phyloP scores from a whole-genome alignment of 2,329 filamentous ascomycete genomes.

The Epichloe sibirici region DNA sequence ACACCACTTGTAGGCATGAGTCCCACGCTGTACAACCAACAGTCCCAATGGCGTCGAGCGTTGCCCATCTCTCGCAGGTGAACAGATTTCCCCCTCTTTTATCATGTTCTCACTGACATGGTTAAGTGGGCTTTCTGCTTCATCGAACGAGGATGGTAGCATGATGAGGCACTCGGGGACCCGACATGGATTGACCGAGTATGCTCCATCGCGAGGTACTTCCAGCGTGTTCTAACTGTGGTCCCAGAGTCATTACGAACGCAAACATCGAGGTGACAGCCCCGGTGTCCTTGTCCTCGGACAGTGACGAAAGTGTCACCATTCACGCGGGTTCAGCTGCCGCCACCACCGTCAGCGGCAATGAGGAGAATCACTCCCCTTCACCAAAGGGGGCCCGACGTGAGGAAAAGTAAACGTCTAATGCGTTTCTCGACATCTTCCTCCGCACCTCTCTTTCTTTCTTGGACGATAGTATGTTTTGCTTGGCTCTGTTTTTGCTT shows the following conservation, averaged over 20 bases:
- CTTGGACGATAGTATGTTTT: conserved; percentile 7
- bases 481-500: conserved; percentile 6
- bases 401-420: conserved; percentile 15
- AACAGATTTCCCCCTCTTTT: conserved; percentile 7
- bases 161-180: conserved; percentile 18
- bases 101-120: conserved; percentile 3
- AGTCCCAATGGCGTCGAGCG: conserved; percentile 25
- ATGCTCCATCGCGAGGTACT: conserved; percentile 17
- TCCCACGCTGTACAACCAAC: conserved; percentile 23
- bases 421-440: background rate
- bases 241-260: conserved; percentile 25
- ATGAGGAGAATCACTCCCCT: conserved; percentile 38
- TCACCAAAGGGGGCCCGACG: conserved; percentile 29
- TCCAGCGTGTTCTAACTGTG: conserved; percentile 21
- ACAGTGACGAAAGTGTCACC: conserved; percentile 42
- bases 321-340: conserved; percentile 38
- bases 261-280: conserved; percentile 28
- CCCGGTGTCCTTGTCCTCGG: conserved; percentile 30
- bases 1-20: conserved; percentile 47
- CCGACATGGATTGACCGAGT: conserved; percentile 24
- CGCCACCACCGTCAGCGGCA: conserved; percentile 18
- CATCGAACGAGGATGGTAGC: conserved; percentile 17
- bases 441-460: background rate
- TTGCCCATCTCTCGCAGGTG: conserved; percentile 20
- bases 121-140: conserved; percentile 15